Base-by-base conservation (phyloP, 192 early-diverging fungal genomes). In the Backusella tuberculispora region DNA sequence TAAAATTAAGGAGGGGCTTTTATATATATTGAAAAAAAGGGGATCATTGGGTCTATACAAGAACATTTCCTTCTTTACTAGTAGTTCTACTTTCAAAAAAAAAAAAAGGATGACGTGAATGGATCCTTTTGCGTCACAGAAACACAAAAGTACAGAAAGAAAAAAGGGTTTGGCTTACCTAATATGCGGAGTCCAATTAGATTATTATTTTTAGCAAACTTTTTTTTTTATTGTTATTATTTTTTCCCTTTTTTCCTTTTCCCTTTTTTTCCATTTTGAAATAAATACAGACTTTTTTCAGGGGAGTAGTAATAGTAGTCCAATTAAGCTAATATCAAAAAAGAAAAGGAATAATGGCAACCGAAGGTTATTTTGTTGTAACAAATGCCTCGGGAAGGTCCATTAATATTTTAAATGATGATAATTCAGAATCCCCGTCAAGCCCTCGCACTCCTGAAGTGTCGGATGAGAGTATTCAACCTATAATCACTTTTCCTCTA, bases 321-420 rank as follows among this genome's bases (percentile, higher is more conserved):
- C 4, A 43, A 9, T 43, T 43, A 43, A 43, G 4, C 42, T 53
- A 8, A 53, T 21, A 41, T 15, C 24, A 56, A 34, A 34, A 34
- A 34, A 34, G 29, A 34, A 34, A 34, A 34, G 29, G 43, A 40
- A 48, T 64, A 21, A 69, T 71, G 10, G 29, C 44, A 29, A 17
- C 77, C 19, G 53, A 60, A 60, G 53, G 53, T 24, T 60, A 60
- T 60, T 73, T 89, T 24, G 85, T 83, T 42, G 85, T 87, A 64
- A 86, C 80, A 13, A 83, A 87, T 71, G 78, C 86, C 43, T 83
- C 84, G 9, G 87, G 87, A 40, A 47, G 84, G 24, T 79, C 84
- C 65, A 81, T 89, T 65, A 89, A 85, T 63, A 75, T 89, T 24
- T 74, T 89, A 19, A 89, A 89, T 69, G 81, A 68, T 5, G 71